Percentiles rank a stretch among this genome's conserved stretches.
Conservation (phyloP, 2,329 filamentous ascomycete species). For the Monilinia aucupariae region DNA sequence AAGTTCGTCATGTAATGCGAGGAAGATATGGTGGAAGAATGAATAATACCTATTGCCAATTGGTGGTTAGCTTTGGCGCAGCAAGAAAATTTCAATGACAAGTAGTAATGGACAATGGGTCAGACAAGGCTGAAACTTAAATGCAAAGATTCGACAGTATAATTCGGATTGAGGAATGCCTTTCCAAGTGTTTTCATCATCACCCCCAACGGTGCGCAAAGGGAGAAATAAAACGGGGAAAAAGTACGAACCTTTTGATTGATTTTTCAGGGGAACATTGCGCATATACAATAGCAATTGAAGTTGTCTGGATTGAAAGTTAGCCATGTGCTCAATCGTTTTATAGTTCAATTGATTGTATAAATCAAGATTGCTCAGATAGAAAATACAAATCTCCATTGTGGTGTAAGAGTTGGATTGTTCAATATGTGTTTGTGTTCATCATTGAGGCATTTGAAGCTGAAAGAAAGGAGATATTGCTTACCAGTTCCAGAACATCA, state of each 20-base stretch:
- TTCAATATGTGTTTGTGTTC: conserved; percentile 38
- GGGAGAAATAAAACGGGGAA: conserved; percentile 17
- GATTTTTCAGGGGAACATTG: background rate
- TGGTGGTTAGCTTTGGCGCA: conserved; percentile 16
- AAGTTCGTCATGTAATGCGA: conserved; percentile 39
- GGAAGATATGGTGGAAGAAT: conserved; percentile 4
- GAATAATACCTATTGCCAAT: conserved; percentile 33
- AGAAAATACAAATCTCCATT: conserved; percentile 36
- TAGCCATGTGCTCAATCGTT: background rate
- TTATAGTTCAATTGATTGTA: background rate
- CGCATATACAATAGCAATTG: background rate
- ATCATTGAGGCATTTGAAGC: conserved; percentile 34
- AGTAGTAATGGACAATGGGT: conserved; percentile 28
- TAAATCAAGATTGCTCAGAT: conserved; percentile 33
- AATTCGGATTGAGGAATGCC: conserved; percentile 38
- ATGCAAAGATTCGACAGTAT: conserved; percentile 38
- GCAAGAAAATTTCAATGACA: background rate
- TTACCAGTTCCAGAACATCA: conserved; percentile 21
- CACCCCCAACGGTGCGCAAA: conserved; percentile 27
- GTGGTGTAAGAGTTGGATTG: conserved; percentile 42
- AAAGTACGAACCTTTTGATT: conserved; percentile 31
- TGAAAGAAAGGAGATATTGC: conserved; percentile 15
- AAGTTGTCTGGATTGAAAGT: background rate
- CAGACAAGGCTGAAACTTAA: conserved; percentile 44
- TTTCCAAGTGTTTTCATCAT: conserved; percentile 36